Evolutionary conservation across 768 basidiomycete genomes (phyloP), one percentile per base, ranked within the genome.

Genomic region (Plicaturopsis crispa): DNA sequence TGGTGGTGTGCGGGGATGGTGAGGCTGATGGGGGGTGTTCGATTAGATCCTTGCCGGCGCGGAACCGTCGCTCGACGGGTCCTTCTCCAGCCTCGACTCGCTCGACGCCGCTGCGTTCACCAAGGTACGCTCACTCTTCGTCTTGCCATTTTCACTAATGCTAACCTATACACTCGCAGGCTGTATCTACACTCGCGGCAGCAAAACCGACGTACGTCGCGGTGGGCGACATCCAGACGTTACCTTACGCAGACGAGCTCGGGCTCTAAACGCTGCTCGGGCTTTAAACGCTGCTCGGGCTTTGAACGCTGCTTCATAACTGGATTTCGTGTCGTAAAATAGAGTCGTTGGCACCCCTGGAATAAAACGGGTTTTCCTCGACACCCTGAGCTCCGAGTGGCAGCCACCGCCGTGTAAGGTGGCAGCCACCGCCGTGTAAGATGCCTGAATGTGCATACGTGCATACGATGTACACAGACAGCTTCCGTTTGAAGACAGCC

Each of bases 121-220:
- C 46, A 86, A 86, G 72, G 90, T 86, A 47, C 26, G 69, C 48
- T 11, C 26, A 30, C 13, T 14, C 6, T 31, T 43, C 16, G 24
- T 8, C 11, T 26, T 35, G 6, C 4, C 20, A 39, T 39, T 6
- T 41, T 10, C n/a, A 30, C 11, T 33, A 28, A 32, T 38, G 12
- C 28, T 21, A 18, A 39, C 22, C 11, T 24, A 24, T 17, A 19
- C 31, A 39, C 34, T 42, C 32, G 38, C 43, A 88, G 87, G 73
- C 78, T 35, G 72, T 78, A 32, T 66, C 80, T 3, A 59, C 73
- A 24, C 71, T 94, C 32, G 60, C 86, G 53, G 74, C 78, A 56
- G 60, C 68, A 48, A 86, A 89, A 63, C 87, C 93, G 14, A 92
- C 90, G 18, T 89, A 72, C 48, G 89, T 97, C 28, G 84, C 80